Base-by-base conservation (phyloP, 2,329 filamentous ascomycete species). In the Fusarium praegraminearum region DNA sequence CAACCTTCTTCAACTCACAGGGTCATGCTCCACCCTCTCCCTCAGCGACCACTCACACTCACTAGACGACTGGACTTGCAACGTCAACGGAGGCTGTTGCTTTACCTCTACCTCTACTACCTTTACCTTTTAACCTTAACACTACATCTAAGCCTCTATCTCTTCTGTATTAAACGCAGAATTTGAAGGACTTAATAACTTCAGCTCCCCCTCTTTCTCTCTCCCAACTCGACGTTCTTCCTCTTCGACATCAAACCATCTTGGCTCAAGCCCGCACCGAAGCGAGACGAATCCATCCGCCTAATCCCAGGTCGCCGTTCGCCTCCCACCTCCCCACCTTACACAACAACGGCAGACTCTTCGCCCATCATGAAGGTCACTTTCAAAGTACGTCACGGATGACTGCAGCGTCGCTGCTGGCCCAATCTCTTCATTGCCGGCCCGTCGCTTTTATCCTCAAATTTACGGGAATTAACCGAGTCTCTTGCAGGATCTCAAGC, bases 401-500 rank as follows among this genome's bases (percentile, higher is more conserved):
- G 40, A 43, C 50, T 51, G 49, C 57, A 57, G 26, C 53, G 40
- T 55, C 35, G 20, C 28, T 22, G 20, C 30, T 38, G 43, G 50
- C 1, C 15, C 33, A 41, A 51, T 49, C 50, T 45, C 57, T 32
- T 46, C 35, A 30, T 26, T 26, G n/a, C 36, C 26, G 36, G 30
- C 40, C 43, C 20, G 9, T 30, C 47, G 36, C 54, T 56, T 65
- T 26, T 45, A 57, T 41, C 22, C 22, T 40, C 24, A 32, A 18
- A 22, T 43, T 32, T 28, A 20, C 36, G 30, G 41, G 53, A 46
- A 51, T 59, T 73, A 44, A 74, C 62, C 18, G 30, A 33, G n/a
- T 24, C 24, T 38, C 24, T 22, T 74, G 35, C 76, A 98, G 94
- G 96, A 99, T 85, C 88, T 99, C 78, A 98, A 98, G 87, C 96